These are phyloP conservation scores for Ophiostoma novo-ulmi DNA, from an alignment of 2,329 filamentous ascomycete genomes.

Conservation along the genomic window DNA sequence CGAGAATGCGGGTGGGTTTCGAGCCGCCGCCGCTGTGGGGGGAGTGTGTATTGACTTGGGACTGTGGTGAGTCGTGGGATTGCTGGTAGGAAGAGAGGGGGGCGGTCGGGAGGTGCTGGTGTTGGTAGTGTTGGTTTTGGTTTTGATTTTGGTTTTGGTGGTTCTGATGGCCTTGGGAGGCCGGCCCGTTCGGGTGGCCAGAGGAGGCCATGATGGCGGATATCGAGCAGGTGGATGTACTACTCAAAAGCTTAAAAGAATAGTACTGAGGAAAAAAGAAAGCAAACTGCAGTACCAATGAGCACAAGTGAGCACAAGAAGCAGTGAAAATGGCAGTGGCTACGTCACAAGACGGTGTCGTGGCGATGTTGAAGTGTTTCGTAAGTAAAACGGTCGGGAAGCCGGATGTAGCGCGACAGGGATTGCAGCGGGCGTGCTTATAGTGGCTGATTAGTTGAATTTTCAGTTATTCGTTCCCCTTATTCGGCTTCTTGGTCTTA, in stretches of 20 bases:
- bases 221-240: neutral
- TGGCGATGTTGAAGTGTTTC: neutral
- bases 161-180: neutral
- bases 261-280: neutral
- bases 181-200: conserved; percentile 8
- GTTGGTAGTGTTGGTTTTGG: neutral
- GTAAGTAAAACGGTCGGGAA: neutral
- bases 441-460: neutral
- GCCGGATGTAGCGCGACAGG: conserved; percentile 7
- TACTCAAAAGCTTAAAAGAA: neutral
- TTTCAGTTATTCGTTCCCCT: neutral
- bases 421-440: neutral
- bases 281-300: neutral
- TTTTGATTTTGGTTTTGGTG: neutral
- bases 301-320: neutral
- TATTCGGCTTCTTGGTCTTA: neutral
- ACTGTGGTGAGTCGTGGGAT: conserved; percentile 3
- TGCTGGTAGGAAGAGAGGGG: conserved; percentile 18
- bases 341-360: neutral
- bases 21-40: neutral
- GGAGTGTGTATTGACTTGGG: conserved; percentile 1
- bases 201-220: conserved; percentile 12
- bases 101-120: conserved; percentile 7
- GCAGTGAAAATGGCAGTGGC: neutral
- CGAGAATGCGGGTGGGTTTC: conserved; percentile 45